Base-by-base conservation (phyloP, 139 green algal genomes). In the Chlamydomonas eustigma region DNA sequence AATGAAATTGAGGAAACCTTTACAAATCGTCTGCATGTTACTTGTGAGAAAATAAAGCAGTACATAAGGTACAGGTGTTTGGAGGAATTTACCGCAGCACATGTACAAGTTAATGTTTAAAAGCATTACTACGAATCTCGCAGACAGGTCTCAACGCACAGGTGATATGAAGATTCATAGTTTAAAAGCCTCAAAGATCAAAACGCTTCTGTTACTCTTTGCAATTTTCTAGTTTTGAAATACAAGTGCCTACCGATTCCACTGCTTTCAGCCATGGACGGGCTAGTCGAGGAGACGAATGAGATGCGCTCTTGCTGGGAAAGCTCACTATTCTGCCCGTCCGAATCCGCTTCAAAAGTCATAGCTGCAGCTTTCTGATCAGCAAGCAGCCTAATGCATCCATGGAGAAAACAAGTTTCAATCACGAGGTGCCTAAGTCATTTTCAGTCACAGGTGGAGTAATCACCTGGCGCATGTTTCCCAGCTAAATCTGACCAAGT, bases 271-370 rank as follows among this genome's bases (percentile, higher is more conserved):
- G 31, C 18, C 34, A 72, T 33, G 25, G 28, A 33, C 8, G 18
- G 33, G 34, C 28, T 72, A 5, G 18, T 72, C 5, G 22, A 72
- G 28, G 33, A 22, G 12, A 34, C 33, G 31, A 39, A 31, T 33
- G 18, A 6, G 28, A 44, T 6, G 65, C 22, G 28, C 5, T 30
- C 22, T 34, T 39, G 28, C 33, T 72, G 65, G 24, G 22, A 12
- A 6, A 37, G 31, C 4, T n/a, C 4, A 31, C 28, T 31, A 39
- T 6, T 38, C 3, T 39, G 18, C 8, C 65, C 33, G 22, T 44
- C 65, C 4, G 8, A 33, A 31, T 72, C 65, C 24, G 65, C 65
- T 31, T 72, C 65, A 72, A 72, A 72, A 5, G 65, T 4, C 65
- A 72, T 22, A 35, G 25, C 8, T 32, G 34, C 6, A 32, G 58